These are phyloP conservation scores for Anisodus acutangulus DNA, from an alignment of 257 asterid genomes.

Conservation along the genomic window DNA sequence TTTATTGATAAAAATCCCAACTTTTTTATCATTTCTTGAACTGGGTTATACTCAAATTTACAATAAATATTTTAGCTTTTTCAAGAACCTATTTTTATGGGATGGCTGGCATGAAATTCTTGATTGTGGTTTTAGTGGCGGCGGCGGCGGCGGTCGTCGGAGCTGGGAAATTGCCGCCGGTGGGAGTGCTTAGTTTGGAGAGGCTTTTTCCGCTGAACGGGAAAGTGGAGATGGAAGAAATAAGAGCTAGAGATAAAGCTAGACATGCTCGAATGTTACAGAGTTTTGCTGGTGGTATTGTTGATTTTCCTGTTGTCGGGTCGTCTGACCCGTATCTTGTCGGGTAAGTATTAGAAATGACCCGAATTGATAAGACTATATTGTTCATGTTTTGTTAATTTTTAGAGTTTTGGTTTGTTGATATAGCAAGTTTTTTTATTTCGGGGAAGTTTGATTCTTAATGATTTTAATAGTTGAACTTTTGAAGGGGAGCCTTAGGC, in stretches of 20 bases:
- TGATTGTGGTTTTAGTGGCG: slow-evolving; percentile 39
- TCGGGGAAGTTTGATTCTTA: not conserved
- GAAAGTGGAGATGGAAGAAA: slow-evolving; percentile 57
- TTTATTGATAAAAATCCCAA: not conserved
- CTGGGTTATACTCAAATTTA: not conserved
- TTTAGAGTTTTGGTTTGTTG: no score
- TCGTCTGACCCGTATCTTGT: slow-evolving; percentile 76
- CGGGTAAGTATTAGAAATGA: slow-evolving; percentile 55
- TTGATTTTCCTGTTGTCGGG: slow-evolving; percentile 71
- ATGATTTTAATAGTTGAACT: not conserved
- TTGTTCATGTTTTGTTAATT: no score
- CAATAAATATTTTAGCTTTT: not conserved
- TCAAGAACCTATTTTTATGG: not conserved
- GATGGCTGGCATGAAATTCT: slow-evolving; percentile 30
- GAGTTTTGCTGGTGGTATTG: slow-evolving; percentile 71
- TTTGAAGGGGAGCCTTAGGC: not conserved
- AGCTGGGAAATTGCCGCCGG: slow-evolving; percentile 39
- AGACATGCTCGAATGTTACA: slow-evolving; percentile 81
- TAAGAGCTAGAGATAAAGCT: slow-evolving; percentile 74
- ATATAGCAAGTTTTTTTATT: not conserved
- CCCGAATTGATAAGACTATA: not conserved
- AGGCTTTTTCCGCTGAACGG: slow-evolving; percentile 63
- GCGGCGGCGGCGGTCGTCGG: slow-evolving; percentile 35
- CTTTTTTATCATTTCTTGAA: not conserved
- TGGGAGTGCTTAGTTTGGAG: slow-evolving; percentile 59